Evolutionary conservation across 768 basidiomycete genomes (phyloP), one percentile per base, ranked within the genome.

Genomic region (Leccinum rimulosum): DNA sequence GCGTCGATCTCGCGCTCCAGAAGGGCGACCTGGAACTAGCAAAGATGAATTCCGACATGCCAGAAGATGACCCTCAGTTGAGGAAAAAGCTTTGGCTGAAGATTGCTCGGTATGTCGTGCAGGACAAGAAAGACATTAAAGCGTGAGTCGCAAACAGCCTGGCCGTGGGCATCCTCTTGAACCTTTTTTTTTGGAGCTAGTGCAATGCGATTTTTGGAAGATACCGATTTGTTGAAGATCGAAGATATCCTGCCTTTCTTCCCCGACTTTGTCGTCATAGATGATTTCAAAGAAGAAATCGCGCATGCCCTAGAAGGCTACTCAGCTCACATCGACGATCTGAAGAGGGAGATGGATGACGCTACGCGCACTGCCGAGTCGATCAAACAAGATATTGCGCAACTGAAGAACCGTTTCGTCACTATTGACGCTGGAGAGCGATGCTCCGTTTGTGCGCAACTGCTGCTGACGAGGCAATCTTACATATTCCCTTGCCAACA

Each of bases 231-330:
- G 36, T 84, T 99, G 70, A 98, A 98, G 75, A 96, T 99, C 63
- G 97, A 99, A 70, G 97, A 99, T 69, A 97, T 99, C 61, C 77
- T 99, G 17, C 97, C 97, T 6, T 99, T 98, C 86, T 98, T 99
- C 86, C 96, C 97, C 2, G 96, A 98, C 75, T 99, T 99, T 70
- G 94, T 96, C 12, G 92, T 98, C 59, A 98, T 99, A 64, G 97
- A 98, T 70, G 97, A 98, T 71, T 98, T 99, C 83, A 99, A 99
- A 73, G 92, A 96, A 66, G 96, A 98, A 75, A 98, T 98, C 64
- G 96, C 95, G 52, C 88, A 88, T 60, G 97, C 97, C 0, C 77
- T 99, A 63, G 96, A 99, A 70, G 91, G 91, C 2, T 98, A 98
- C 70, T 92, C 93, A 45, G 82, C 87, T 17, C 91, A 94, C 66